Percentiles rank a stretch among this genome's conserved stretches.
Conservation (phyloP, 164 flowering plant genomes). For the Hamamelis virginiana region DNA sequence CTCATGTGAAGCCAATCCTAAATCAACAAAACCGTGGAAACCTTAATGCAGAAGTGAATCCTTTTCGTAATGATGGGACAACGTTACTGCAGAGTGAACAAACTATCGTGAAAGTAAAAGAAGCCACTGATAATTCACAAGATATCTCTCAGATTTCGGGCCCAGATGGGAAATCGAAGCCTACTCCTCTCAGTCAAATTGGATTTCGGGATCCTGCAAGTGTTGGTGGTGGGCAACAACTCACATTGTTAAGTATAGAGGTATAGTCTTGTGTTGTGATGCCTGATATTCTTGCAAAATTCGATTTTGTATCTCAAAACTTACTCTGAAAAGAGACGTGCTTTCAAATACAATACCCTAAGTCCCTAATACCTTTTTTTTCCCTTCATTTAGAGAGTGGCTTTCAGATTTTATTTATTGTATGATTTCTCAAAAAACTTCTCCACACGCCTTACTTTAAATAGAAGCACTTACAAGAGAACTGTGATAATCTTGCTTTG, state of each 20-base stretch:
- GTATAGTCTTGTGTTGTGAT: constrained; percentile 30
- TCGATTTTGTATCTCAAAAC: neutral
- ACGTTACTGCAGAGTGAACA: constrained; percentile 12
- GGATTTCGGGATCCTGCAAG: constrained; percentile 97
- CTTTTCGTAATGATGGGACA: constrained; percentile 7
- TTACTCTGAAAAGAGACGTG: neutral
- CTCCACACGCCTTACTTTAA: no score
- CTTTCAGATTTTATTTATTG: no score
- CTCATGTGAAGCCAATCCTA: constrained; percentile 14
- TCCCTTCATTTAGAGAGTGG: no score
- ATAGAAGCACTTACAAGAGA: no score
- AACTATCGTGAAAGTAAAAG: constrained; percentile 17
- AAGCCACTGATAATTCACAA: constrained; percentile 26
- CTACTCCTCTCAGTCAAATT: constrained; percentile 89
- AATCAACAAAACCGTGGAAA: constrained; percentile 22
- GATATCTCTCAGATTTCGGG: constrained; percentile 92
- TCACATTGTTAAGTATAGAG: constrained; percentile 87
- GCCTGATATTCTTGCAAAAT: constrained; percentile 1
- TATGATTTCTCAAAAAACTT: no score
- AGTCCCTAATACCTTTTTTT: no score
- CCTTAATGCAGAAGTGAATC: constrained; percentile 14
- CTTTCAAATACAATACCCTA: neutral
- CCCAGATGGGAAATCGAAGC: constrained; percentile 55
- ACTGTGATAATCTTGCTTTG: no score
- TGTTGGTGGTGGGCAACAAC: constrained; percentile 82